phyloP scores from a whole-genome alignment of 1,139 yeast species.

The Taphrina flavorubra region DNA sequence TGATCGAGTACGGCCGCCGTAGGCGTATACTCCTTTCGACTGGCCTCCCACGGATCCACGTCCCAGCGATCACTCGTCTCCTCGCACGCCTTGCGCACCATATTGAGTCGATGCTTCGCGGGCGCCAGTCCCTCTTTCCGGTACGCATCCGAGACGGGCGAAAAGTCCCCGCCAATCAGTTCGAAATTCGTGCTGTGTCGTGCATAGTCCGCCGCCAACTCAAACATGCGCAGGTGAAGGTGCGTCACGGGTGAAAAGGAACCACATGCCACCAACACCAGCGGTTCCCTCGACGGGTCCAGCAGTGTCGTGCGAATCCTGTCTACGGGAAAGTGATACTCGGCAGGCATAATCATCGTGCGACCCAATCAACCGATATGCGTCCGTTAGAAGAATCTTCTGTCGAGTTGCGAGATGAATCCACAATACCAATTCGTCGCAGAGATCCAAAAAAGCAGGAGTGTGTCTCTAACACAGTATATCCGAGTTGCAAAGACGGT shows the following conservation, averaged over 20 bases:
- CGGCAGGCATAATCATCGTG: slow-evolving; percentile 13
- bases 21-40: slow-evolving; percentile 87
- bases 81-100: slow-evolving; percentile 98
- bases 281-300: slow-evolving; percentile 81
- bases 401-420: too few relatives aligned
- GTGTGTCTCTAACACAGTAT: too few relatives aligned
- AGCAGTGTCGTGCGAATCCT: slow-evolving; percentile 72
- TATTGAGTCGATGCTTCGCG: slow-evolving; percentile 85
- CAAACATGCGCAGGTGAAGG: slow-evolving; percentile 93
- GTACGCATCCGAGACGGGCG: slow-evolving; percentile 96
- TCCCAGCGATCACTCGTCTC: slow-evolving; percentile 95
- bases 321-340: slow-evolving; percentile 83
- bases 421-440: too few relatives aligned
- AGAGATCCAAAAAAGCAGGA: too few relatives aligned
- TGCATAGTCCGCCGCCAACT: slow-evolving; percentile 96
- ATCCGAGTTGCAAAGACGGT: too few relatives aligned
- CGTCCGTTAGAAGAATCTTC: too few relatives aligned
- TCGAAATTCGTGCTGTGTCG: slow-evolving; percentile 91
- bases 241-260: slow-evolving; percentile 95
- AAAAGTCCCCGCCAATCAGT: slow-evolving; percentile 93
- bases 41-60: slow-evolving; percentile 99
- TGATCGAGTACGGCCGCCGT: slow-evolving; percentile 96
- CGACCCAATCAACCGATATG: too few relatives aligned
- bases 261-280: slow-evolving; percentile 96
- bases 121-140: slow-evolving; percentile 92